Evolutionary conservation across 768 basidiomycete species (phyloP).

Genomic region (Auriscalpium microsporum): DNA sequence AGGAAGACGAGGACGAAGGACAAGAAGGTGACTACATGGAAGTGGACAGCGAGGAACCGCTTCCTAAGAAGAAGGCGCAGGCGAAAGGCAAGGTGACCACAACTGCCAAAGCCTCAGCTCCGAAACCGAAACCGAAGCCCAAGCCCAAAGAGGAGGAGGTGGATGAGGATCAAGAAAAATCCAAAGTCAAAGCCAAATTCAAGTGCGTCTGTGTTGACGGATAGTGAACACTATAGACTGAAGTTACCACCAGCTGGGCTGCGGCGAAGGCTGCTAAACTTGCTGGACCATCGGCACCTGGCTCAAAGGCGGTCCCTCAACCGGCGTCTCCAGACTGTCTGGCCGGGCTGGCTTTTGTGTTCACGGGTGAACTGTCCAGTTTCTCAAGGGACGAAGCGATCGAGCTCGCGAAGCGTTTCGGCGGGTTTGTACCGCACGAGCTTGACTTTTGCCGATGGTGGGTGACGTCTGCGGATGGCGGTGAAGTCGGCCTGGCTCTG

Average conservation of each 20-base stretch:
- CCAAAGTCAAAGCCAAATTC: conserved; percentile 31
- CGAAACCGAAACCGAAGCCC: conserved; percentile 9
- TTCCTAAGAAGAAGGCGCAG: background rate
- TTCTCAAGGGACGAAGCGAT: conserved; percentile 82
- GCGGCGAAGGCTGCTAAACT: conserved; percentile 52
- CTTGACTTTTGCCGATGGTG: conserved; percentile 56
- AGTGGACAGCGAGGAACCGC: conserved; percentile 12
- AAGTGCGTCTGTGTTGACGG: conserved; percentile 6
- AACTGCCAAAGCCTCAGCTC: background rate
- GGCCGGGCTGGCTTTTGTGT: conserved; percentile 84
- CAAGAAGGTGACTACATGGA: conserved; percentile 15
- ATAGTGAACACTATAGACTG: background rate
- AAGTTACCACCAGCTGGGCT: conserved; percentile 31
- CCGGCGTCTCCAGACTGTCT: conserved; percentile 76
- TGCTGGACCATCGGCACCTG: conserved; percentile 48
- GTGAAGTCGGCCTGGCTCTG: conserved; percentile 72
- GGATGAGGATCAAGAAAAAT: conserved; percentile 14
- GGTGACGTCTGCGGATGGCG: conserved; percentile 62
- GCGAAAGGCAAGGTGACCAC: conserved; percentile 12
- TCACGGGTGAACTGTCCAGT: conserved; percentile 86
- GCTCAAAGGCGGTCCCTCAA: conserved; percentile 55
- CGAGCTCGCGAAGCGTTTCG: conserved; percentile 87
- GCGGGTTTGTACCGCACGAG: conserved; percentile 79
- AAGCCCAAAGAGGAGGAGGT: conserved; percentile 11
- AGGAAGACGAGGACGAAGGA: conserved; percentile 21